Base-by-base conservation (phyloP, 75 land plant genomes). In the Picea sitchensis region DNA sequence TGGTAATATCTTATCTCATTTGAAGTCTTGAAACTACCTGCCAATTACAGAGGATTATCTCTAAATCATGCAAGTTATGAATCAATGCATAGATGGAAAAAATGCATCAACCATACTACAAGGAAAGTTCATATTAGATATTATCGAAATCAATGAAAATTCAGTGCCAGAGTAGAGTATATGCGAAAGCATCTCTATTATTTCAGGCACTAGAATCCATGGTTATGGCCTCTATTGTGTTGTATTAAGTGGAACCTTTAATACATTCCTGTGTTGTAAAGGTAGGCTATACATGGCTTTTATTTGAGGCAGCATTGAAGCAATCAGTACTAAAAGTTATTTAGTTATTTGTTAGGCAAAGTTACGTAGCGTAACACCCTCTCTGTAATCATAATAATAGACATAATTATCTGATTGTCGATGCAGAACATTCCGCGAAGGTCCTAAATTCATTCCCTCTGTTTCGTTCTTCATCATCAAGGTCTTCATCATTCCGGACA, bases 361-460 rank as follows among this genome's bases (percentile, higher is more conserved):
- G 7, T 47, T 47, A 54, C 57, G 36, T 5, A 76, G 58, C 9
- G 11, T 58, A 21, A 58, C 9, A 61, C 62, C 64, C 73, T 23
- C 56, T 44, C 54, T 17, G 23, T 38, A 71, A 44, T 41, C 11
- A 44, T 71, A 71, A 71, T 20, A 7, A 7, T 41, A 20, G n/a
- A 71, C 18, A n/a, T 34, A 76, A 15, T 58, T n/a, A 30, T 58
- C 73, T 65, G 36, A 77, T 64, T 60, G 44, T n/a, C 23, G 63
- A 64, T 41, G 17, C 80, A 73, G 80, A 38, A 1, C 56, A 79
- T 76, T 73, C 78, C 34, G 73, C 80, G 14, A 87, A 79, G 76
- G 83, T 93, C 79, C 80, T 93, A 88, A 93, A 87, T 79, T 88
- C 93, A 58, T 82, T 91, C 58, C 81, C 90, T 62, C 75, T 91